Evolutionary conservation across 2,329 filamentous ascomycete species (phyloP).

Genomic region (Tothia fuscella): DNA sequence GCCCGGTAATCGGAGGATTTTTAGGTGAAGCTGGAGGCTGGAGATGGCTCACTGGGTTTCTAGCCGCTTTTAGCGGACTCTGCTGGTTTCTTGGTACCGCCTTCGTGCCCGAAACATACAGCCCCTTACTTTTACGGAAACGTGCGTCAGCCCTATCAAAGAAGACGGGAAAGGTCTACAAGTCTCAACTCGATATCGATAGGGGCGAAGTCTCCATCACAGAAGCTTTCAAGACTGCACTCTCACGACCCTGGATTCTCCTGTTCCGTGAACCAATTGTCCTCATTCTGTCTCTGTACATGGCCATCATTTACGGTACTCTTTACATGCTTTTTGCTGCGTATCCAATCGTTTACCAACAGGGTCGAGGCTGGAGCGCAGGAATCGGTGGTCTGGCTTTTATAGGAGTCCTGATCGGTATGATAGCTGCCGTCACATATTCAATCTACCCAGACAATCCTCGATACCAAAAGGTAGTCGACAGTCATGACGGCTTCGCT

Average conservation of each 20-base stretch:
- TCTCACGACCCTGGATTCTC: slow-evolving; percentile 57
- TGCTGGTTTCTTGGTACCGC: slow-evolving; percentile 31
- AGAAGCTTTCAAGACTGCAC: slow-evolving; percentile 42
- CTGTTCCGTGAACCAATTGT: slow-evolving; percentile 61
- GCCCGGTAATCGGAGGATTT: slow-evolving; percentile 58
- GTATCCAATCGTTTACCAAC: slow-evolving; percentile 50
- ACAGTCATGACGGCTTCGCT: slow-evolving; percentile 40
- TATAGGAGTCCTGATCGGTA: slow-evolving; percentile 56
- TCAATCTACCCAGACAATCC: slow-evolving; percentile 42
- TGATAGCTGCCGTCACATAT: slow-evolving; percentile 46
- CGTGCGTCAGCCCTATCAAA: slow-evolving; percentile 37
- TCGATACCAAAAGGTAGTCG: slow-evolving; percentile 37
- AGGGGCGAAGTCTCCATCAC: slow-evolving; percentile 32
- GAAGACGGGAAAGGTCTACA: slow-evolving; percentile 41
- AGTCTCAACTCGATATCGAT: slow-evolving; percentile 29
- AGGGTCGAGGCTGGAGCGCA: slow-evolving; percentile 44
- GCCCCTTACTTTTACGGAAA: slow-evolving; percentile 38
- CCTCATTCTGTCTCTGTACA: slow-evolving; percentile 51
- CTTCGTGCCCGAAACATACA: slow-evolving; percentile 36
- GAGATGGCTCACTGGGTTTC: slow-evolving; percentile 56
- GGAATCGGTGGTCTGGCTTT: slow-evolving; percentile 54
- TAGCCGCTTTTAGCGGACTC: slow-evolving; percentile 34
- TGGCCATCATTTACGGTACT: slow-evolving; percentile 45
- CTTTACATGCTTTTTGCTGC: slow-evolving; percentile 39
- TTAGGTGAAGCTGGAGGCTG: slow-evolving; percentile 51